Evolutionary conservation across 2,329 filamentous ascomycete species (phyloP), one percentile per base, ranked within the genome.

Genomic region (Cladosporium sp.): DNA sequence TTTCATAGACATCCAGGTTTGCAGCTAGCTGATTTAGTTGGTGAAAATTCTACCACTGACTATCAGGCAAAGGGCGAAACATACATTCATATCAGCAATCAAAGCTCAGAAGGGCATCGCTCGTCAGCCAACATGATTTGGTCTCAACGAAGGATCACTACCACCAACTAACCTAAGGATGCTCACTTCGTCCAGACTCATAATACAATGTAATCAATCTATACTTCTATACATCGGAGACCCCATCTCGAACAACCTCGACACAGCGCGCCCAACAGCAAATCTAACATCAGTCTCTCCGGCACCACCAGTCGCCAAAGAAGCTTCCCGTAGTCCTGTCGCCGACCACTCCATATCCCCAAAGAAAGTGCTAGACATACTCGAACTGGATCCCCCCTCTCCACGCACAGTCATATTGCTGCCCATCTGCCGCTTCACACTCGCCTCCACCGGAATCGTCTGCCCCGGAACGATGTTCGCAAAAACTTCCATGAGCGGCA

Each of bases 241-340:
- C 0, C 72, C 71, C 72, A 74, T 74, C 66, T 74, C 72, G 54
- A 70, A 70, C 14, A 74, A 51, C 23, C 72, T 65, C 1, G 70
- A 72, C 2, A 74, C 69, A 5, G 72, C 72, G 25, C 72, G 67
- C 2, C 70, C 72, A 13, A 74, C 67, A 16, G 72, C 72, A 51
- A 74, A 74, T 2, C 70, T 67, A 13, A 74, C 72, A 68, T 74
- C 72, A 1, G 72, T 73, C 58, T 74, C 72, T 5, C 72, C 72
- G 13, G 72, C 72, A 43, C 72, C 72, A 23, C 71, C 71, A 2
- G 69, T 73, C 1, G 72, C 72, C 5, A 74, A 58, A 43, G 67
- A 70, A 2, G 71, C 72, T 30, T 70, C 69, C 28, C 65, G 64
- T 14, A 74, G 51, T 1, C 72, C 72, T 1, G 72, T 74, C 1